These are phyloP conservation scores for Isochrysis galbana DNA, from an alignment of 78 protist species.

Conservation along the genomic window DNA sequence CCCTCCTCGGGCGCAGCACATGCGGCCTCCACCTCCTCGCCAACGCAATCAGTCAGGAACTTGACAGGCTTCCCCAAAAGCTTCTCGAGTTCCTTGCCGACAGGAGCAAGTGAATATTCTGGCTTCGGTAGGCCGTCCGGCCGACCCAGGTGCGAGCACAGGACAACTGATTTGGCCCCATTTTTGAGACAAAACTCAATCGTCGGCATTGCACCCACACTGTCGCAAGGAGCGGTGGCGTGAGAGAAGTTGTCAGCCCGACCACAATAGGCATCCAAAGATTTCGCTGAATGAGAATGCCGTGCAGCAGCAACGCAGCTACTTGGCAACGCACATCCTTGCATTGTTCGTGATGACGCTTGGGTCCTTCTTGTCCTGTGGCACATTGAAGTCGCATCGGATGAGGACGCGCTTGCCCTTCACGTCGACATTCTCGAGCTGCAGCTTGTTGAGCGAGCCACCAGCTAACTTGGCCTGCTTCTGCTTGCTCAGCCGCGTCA, in stretches of 20 bases:
- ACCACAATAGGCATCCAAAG: too few species aligned
- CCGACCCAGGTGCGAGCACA: conserved; percentile 97
- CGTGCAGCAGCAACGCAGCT: too few species aligned
- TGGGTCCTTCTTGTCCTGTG: not conserved
- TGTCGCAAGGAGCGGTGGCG: conserved; percentile 51
- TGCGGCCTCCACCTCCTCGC: conserved; percentile 61
- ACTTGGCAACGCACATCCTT: too few species aligned
- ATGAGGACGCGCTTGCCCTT: conserved; percentile 85
- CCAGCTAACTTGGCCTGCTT: not conserved
- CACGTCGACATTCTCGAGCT: conserved; percentile 67
- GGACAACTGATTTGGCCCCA: conserved; percentile 81
- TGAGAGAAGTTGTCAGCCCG: too few species aligned
- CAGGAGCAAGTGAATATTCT: conserved; percentile 74
- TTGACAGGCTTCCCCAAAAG: conserved; percentile 64
- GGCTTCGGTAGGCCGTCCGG: conserved; percentile 87
- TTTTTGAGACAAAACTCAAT: conserved; percentile 80
- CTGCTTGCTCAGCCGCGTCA: not conserved
- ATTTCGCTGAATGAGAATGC: too few species aligned
- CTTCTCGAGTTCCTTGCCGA: conserved; percentile 42
- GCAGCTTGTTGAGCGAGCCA: conserved; percentile 53
- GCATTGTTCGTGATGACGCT: not conserved
- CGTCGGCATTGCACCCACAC: conserved; percentile 93
- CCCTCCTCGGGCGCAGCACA: conserved; percentile 68
- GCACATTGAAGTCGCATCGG: conserved; percentile 81
- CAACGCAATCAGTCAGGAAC: conserved; percentile 84